Evolutionary conservation across 768 basidiomycete genomes (phyloP).

Genomic region (Naematelia encephala): DNA sequence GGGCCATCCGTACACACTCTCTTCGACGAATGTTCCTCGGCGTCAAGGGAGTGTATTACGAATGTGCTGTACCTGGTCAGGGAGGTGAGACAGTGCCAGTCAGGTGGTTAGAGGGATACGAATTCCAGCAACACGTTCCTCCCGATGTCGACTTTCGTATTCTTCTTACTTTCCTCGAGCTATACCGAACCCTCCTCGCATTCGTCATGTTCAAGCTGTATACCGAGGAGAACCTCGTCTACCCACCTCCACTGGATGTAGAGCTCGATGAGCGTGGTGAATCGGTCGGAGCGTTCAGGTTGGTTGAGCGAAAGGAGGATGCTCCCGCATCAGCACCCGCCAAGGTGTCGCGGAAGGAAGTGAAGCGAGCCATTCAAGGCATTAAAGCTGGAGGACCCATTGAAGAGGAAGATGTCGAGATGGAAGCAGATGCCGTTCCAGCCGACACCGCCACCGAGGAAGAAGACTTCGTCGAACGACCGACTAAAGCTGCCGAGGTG

Average conservation of each 20-base stretch:
- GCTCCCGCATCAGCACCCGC: constrained; percentile 48
- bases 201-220: constrained; percentile 99
- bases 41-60: constrained; percentile 97
- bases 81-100: constrained; percentile 75
- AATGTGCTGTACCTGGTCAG: constrained; percentile 74
- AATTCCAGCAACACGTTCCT: constrained; percentile 94
- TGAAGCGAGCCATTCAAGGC: constrained; percentile 57
- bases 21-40: constrained; percentile 90
- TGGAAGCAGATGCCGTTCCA: constrained; percentile 26
- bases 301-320: constrained; percentile 58
- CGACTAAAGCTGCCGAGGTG: constrained; percentile 43
- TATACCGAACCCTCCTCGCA: constrained; percentile 92
- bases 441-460: constrained; percentile 34
- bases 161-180: constrained; percentile 94
- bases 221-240: constrained; percentile 84
- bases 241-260: constrained; percentile 86
- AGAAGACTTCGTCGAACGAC: constrained; percentile 51
- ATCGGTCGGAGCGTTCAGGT: constrained; percentile 79
- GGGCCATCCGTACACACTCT: constrained; percentile 79
- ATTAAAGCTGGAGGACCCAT: constrained; percentile 47
- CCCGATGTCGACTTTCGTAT: constrained; percentile 95
- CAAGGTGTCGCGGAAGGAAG: constrained; percentile 59
- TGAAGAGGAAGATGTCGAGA: constrained; percentile 34
- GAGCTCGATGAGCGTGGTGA: constrained; percentile 81
- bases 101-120: constrained; percentile 89